Base-by-base conservation (phyloP, 371 early-diverging fungal species). In the Apophysomyces ossiformis region DNA sequence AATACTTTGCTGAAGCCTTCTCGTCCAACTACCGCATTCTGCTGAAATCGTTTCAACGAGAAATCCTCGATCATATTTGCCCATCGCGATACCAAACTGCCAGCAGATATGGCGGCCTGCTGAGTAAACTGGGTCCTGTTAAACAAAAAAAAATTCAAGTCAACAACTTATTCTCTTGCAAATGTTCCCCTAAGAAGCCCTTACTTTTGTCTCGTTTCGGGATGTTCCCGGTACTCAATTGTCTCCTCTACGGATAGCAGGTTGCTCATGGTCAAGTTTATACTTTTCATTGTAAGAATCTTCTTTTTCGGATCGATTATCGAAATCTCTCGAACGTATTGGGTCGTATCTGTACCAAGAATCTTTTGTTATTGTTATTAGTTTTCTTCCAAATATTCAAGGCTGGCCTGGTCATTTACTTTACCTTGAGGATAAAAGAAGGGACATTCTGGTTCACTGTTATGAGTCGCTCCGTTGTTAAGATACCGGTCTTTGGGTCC, bases 401-500 rank as follows among this genome's bases (percentile, higher is more conserved):
- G 4, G 18, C 26, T 15, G 12, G 7, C 35, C 13, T 36, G 50
- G 12, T 35, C n/a, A 46, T 9, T 38, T n/a, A 13, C 15, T 8
- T 43, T 77, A 89, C 87, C 86, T 84, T 87, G 47, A 83, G 64
- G n/a, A 94, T 75, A 41, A 92, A 66, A 15, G 85, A 72, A 12
- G 99, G 99, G 9, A 92, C 90, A 69, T 88, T 89, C 73, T 98
- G 99, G 64, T 90, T 87, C 50, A 92, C 90, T 61, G 93, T 91
- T 63, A 98, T 85, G 16, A 98, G 86, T 26, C 99, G 87, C 82
- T 96, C 96, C 0, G 97, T 95, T 58, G 83, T 86, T 37, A 98
- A 83, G 38, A 95, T 70, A 62, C 96, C 96, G 0, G 94, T 93
- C 32, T 82, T 82, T 12, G 93, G 91, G 73, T 95, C 93, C 16